Percentiles rank a stretch among this genome's conserved stretches.
These are phyloP conservation scores for Thymus mandschuricus DNA, from an alignment of 257 asterid species.

Conservation along the genomic window DNA sequence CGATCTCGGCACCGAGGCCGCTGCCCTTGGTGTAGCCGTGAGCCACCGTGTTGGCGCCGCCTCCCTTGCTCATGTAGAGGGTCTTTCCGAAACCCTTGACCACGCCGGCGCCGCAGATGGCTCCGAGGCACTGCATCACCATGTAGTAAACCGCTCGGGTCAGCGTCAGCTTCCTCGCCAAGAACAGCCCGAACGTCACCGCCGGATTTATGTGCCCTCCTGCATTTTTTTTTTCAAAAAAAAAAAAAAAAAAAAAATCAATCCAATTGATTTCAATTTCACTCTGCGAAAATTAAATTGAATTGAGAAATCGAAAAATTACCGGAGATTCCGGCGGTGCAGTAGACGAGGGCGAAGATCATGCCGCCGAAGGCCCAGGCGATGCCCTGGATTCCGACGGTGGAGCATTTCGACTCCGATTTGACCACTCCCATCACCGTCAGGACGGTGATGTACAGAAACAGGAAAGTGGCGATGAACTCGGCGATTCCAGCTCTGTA, in stretches of 20 bases:
- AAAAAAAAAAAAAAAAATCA: no score
- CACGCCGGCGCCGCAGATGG: constrained; percentile 52
- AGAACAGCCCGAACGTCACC: constrained; percentile 47
- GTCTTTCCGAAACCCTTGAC: constrained; percentile 46
- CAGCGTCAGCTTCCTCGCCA: constrained; percentile 46
- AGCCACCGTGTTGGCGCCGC: constrained; percentile 49
- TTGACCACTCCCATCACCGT: constrained; percentile 53
- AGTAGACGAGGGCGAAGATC: constrained; percentile 58
- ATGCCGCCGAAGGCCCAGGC: constrained; percentile 63
- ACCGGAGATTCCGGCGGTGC: constrained; percentile 58
- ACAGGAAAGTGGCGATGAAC: constrained; percentile 49
- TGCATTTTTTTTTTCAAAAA: not conserved
- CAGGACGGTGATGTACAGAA: constrained; percentile 43
- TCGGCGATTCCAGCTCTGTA: constrained; percentile 55
- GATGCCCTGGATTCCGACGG: constrained; percentile 57
- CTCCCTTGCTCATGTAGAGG: constrained; percentile 43
- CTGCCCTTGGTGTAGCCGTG: constrained; percentile 48
- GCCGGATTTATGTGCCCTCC: constrained; percentile 52
- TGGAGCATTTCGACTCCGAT: constrained; percentile 43
- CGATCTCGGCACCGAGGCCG: constrained; percentile 53
- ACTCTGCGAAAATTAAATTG: no score
- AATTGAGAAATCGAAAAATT: no score
- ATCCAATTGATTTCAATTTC: no score
- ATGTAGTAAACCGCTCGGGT: constrained; percentile 47
- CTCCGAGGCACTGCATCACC: constrained; percentile 49